Evolutionary conservation across 805 yeast species (phyloP).

Genomic region (Deakozyma indianensis): DNA sequence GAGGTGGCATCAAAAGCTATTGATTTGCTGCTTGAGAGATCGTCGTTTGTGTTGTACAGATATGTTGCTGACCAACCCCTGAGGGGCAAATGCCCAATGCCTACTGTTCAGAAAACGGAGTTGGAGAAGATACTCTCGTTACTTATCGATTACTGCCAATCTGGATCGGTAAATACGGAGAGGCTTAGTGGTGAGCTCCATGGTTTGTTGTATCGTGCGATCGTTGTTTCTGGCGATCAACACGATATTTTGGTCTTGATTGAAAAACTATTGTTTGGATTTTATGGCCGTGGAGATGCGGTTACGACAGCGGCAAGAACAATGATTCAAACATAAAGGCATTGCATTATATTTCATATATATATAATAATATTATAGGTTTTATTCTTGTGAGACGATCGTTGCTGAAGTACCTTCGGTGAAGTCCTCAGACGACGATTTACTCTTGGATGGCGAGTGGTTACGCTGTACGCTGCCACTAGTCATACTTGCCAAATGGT

Average conservation of each 20-base stretch:
- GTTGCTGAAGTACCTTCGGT: not conserved
- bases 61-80: constrained; percentile 50
- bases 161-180: not conserved
- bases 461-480: not conserved
- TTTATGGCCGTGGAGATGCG: too few relatives aligned
- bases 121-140: constrained; percentile 21
- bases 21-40: constrained; percentile 5
- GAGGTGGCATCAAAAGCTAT: constrained; percentile 7
- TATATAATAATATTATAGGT: not conserved
- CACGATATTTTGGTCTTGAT: constrained; percentile 4
- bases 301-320: too few relatives aligned
- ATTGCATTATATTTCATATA: too few relatives aligned
- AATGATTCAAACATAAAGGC: too few relatives aligned
- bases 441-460: not conserved
- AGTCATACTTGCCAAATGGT: not conserved
- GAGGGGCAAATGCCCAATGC: constrained; percentile 47
- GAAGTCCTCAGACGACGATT: not conserved
- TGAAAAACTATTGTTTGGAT: constrained; percentile 1
- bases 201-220: not conserved
- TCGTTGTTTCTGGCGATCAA: constrained; percentile 2
- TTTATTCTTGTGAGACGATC: not conserved
- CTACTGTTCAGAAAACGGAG: constrained; percentile 53
- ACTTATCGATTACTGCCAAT: constrained; percentile 4
- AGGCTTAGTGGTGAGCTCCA: not conserved
- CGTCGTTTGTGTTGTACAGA: constrained; percentile 38